Evolutionary conservation across 179 eudicot species (phyloP), one percentile per base, ranked within the genome.

Genomic region (Gypsophila paniculata): DNA sequence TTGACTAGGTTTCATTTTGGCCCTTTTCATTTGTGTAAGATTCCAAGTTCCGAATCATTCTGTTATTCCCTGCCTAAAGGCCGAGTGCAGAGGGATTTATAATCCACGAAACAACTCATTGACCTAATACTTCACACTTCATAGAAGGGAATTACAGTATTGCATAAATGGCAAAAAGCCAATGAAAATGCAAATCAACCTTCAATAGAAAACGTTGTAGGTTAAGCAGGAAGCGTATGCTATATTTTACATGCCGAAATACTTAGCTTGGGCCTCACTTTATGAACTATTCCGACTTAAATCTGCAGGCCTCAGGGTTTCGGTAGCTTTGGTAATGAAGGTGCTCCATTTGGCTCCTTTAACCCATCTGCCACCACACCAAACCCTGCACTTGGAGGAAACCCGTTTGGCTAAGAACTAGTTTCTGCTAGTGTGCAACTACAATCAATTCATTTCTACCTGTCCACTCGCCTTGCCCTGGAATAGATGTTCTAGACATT

Each of bases 261-360:
- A 61, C 34, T 4, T 42, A 38, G 12, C 34, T 26, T 68, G 52
- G 29, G 29, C 60, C 5, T 25, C 39, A 23, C 10, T 36, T 10
- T 46, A 39, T 68, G 71, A 78, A 61, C 68, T 14, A 68, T 73
- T 74, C 49, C 55, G 51, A 46, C 36, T 73, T 65, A 49, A 61
- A 61, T 57, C 49, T 75, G 77, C 89, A 90, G 97, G 84, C 86
- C 82, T 59, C 90, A 81, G 46, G 84, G 90, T 73, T 67, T 65
- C 22, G 83, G 81, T 75, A 84, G 84, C 61, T 77, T 78, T 72
- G 79, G 84, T 34, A 55, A 57, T 25, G 84, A 81, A 61, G 80
- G 70, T 6, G 57, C 84, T 55, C 73, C 81, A 66, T 84, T 75
- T 75, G 83, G 84, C 46, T 34, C 84, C 60, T 26, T 70, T 29